Evolutionary conservation across 2,329 filamentous ascomycete species (phyloP).

Genomic region (Xylariomycetidae sp.): DNA sequence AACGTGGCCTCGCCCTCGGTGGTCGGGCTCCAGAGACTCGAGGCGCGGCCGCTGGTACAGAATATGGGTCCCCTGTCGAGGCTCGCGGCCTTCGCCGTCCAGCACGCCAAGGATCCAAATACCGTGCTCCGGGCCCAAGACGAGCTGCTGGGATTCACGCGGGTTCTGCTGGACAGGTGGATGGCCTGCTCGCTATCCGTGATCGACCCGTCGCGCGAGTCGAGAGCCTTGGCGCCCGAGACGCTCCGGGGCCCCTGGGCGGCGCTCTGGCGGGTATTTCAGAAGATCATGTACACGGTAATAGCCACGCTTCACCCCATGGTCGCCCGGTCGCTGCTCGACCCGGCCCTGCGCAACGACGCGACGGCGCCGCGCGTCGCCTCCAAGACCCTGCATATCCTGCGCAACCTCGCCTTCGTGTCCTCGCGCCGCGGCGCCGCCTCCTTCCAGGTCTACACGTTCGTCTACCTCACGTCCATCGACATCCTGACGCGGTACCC

Average conservation of each 20-base stretch:
- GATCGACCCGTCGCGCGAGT: constrained; percentile 65
- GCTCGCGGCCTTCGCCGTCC: constrained; percentile 59
- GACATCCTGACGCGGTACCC: constrained; percentile 75
- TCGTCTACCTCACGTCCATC: constrained; percentile 76
- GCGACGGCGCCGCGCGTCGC: constrained; percentile 59
- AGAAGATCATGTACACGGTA: constrained; percentile 69
- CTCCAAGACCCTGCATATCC: constrained; percentile 64
- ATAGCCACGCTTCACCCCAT: constrained; percentile 72
- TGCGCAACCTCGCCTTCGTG: constrained; percentile 79
- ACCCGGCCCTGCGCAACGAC: constrained; percentile 41
- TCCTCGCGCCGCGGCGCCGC: constrained; percentile 68
- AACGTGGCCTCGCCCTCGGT: constrained; percentile 55
- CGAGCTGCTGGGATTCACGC: constrained; percentile 62
- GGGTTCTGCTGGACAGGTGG: constrained; percentile 67
- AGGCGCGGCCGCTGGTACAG: constrained; percentile 56
- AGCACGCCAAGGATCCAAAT: constrained; percentile 43
- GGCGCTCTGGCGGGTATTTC: constrained; percentile 69
- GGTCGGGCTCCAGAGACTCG: constrained; percentile 51
- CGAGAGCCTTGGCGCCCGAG: constrained; percentile 57
- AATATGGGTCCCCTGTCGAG: constrained; percentile 65
- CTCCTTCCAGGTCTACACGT: constrained; percentile 78
- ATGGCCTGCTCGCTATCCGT: constrained; percentile 67
- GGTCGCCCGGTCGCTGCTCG: constrained; percentile 57
- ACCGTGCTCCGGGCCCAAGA: constrained; percentile 51
- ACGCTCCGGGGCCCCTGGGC: constrained; percentile 64